Percentiles rank a stretch among this genome's conserved stretches.
Conservation (phyloP, 768 basidiomycete genomes). For the Paxillus involutus region DNA sequence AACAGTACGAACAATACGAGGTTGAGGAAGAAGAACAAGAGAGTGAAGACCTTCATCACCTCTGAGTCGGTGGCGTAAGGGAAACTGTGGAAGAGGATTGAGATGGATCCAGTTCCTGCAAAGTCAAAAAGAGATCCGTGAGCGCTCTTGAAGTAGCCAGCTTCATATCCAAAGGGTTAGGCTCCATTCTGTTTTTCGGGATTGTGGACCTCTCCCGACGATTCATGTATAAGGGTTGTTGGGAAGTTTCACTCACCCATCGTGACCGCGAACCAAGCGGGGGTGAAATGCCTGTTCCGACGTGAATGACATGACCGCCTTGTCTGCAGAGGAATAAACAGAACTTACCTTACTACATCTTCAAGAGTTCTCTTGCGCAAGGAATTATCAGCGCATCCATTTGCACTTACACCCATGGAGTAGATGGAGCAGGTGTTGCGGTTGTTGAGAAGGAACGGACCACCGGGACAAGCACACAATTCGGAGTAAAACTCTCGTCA, state of each 20-base stretch:
- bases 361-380: slow-evolving; percentile 28
- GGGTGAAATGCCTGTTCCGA: slow-evolving; percentile 46
- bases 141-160: background rate
- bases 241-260: slow-evolving; percentile 43
- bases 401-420: background rate
- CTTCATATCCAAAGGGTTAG: background rate
- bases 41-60: slow-evolving; percentile 41
- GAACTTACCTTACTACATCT: slow-evolving; percentile 35
- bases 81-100: slow-evolving; percentile 54
- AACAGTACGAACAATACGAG: slow-evolving; percentile 54
- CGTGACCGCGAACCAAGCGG: slow-evolving; percentile 54
- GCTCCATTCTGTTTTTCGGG: too few species aligned
- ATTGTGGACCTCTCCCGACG: background rate
- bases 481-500: background rate
- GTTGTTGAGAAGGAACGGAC: background rate
- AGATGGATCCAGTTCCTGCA: slow-evolving; percentile 50
- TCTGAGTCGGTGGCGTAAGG: slow-evolving; percentile 49
- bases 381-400: background rate
- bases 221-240: background rate
- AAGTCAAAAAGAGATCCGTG: background rate
- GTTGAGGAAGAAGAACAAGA: slow-evolving; percentile 61
- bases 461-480: background rate
- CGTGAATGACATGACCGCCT: background rate
- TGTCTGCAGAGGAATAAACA: background rate
- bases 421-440: background rate